Percentiles rank a stretch among this genome's conserved stretches.
Evolutionary conservation across 2,329 filamentous ascomycete species (phyloP).

Genomic region (Fusarium devonianum): DNA sequence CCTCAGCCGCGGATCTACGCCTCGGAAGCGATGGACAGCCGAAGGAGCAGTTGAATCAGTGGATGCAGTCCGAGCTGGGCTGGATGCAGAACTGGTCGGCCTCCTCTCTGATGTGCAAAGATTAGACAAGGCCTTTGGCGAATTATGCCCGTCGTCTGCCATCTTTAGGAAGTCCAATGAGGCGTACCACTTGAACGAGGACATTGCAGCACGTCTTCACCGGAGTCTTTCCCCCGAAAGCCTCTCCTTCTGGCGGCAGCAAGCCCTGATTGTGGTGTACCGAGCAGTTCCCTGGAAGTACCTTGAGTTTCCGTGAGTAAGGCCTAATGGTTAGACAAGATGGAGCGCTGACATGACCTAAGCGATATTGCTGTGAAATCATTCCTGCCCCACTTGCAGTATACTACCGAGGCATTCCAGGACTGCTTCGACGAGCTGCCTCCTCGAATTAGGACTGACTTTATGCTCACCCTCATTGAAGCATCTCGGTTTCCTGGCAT

Average conservation of each 20-base stretch:
- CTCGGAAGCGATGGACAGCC: constrained; percentile 37
- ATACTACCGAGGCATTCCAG: constrained; percentile 22
- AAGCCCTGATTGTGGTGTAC: constrained; percentile 32
- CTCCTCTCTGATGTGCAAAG: constrained; percentile 20
- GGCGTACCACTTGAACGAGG: constrained; percentile 30
- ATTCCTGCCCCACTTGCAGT: constrained; percentile 31
- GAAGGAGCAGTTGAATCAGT: constrained; percentile 30
- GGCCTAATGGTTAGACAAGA: too few species aligned
- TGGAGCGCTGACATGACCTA: constrained; percentile 13
- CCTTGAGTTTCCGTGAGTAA: constrained; percentile 35
- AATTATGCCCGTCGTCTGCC: constrained; percentile 16
- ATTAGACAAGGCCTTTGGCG: constrained; percentile 17
- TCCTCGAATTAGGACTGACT: constrained; percentile 22
- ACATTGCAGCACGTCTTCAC: constrained; percentile 24
- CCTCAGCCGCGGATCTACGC: constrained; percentile 29
- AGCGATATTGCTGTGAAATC: constrained; percentile 25
- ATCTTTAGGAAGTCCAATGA: constrained; percentile 20
- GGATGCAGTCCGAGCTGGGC: constrained; percentile 44
- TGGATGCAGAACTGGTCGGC: constrained; percentile 13
- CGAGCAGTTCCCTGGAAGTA: constrained; percentile 36
- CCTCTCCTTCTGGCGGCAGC: constrained; percentile 28
- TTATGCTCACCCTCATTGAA: constrained; percentile 34
- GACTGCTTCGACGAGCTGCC: constrained; percentile 27
- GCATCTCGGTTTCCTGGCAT: constrained; percentile 36
- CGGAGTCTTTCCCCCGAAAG: constrained; percentile 16